Evolutionary conservation across 2,329 filamentous ascomycete genomes (phyloP).

Genomic region (Xylariaceae sp.): DNA sequence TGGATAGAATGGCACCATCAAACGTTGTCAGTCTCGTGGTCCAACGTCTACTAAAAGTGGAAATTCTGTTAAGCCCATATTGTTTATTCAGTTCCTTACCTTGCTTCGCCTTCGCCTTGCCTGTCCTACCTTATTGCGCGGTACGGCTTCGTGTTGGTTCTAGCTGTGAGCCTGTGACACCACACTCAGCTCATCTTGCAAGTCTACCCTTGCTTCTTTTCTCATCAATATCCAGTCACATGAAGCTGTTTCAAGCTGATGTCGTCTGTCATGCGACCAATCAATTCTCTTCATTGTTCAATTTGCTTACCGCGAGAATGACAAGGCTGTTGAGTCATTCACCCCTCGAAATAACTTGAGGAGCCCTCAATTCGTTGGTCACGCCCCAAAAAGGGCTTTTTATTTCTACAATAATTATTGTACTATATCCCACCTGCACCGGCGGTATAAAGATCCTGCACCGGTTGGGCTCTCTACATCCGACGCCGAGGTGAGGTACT

Average conservation of each 20-base stretch:
- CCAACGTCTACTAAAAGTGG: slow-evolving; percentile 6
- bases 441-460: neutral
- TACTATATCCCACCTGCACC: neutral
- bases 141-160: slow-evolving; percentile 4
- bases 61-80: slow-evolving; percentile 5
- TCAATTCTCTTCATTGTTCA: neutral
- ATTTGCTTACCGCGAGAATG: neutral
- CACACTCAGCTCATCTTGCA: slow-evolving; percentile 18
- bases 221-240: slow-evolving; percentile 6
- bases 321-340: neutral
- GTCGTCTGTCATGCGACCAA: slow-evolving; percentile 17
- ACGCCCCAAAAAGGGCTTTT: slow-evolving; percentile 6
- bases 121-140: too few relatives aligned
- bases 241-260: slow-evolving; percentile 18
- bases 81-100: slow-evolving; percentile 1
- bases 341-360: neutral
- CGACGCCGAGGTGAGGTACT: too few relatives aligned
- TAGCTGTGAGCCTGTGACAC: neutral
- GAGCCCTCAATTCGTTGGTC: neutral
- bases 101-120: slow-evolving; percentile 5
- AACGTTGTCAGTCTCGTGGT: slow-evolving; percentile 10
- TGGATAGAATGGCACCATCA: slow-evolving; percentile 19
- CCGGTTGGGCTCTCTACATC: neutral
- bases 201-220: neutral
- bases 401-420: neutral